Evolutionary conservation across 345 rosid species (phyloP).

Genomic region (Linum lewisii): DNA sequence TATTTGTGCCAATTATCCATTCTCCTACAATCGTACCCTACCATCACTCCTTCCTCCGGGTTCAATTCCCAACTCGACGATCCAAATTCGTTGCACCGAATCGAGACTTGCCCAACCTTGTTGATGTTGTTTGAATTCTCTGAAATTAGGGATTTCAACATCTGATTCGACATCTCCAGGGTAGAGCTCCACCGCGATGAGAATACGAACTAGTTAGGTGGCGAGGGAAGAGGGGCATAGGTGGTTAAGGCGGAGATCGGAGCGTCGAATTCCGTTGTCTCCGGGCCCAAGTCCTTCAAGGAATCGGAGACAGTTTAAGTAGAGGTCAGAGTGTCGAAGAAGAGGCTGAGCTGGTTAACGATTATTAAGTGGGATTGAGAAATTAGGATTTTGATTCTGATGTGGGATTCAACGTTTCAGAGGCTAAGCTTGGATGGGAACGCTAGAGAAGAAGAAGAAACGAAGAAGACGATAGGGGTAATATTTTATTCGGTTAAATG

Average conservation of each 20-base stretch:
- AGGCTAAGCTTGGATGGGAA: constrained; percentile 68
- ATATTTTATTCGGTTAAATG: too few species aligned
- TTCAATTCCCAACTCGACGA: constrained; percentile 48
- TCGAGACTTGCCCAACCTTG: constrained; percentile 57
- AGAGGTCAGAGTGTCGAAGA: constrained; percentile 50
- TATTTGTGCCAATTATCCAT: constrained; percentile 69
- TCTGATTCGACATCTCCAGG: constrained; percentile 22
- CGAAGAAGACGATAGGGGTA: too few species aligned
- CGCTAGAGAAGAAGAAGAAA: too few species aligned
- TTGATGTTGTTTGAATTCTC: not conserved
- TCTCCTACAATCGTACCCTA: constrained; percentile 66
- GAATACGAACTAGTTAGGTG: constrained; percentile 62
- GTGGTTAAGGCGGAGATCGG: too few species aligned
- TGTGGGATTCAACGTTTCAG: constrained; percentile 34
- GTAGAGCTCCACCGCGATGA: constrained; percentile 44
- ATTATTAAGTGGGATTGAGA: constrained; percentile 44
- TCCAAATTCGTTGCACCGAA: constrained; percentile 67
- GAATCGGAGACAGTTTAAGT: constrained; percentile 63
- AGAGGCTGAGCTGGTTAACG: constrained; percentile 54
- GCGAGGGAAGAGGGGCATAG: too few species aligned
- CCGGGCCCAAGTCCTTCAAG: constrained; percentile 14
- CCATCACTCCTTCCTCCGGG: constrained; percentile 63
- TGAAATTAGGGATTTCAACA: constrained; percentile 41
- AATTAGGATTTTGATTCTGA: constrained; percentile 40
- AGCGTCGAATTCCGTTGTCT: constrained; percentile 22